Evolutionary conservation across 108 stramenopile species (phyloP), one percentile per base, ranked within the genome.

Genomic region (Pseudonitzschia multiseries): DNA sequence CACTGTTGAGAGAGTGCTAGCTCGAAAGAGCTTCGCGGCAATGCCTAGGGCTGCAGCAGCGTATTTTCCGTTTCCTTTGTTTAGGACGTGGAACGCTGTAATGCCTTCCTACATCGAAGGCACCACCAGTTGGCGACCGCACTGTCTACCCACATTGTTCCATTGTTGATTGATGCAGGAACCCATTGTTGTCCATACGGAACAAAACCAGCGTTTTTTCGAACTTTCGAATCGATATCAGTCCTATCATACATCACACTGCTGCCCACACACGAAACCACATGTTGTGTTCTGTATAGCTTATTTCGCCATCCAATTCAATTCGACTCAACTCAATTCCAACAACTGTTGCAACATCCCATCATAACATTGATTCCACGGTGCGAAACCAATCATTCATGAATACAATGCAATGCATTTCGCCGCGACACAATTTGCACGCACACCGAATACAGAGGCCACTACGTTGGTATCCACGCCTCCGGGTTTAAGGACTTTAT

Each of bases 401-500:
- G 17, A 48, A 48, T 48, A 10, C 46, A 48, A 48, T 48, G 46
- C 46, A 48, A 48, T 48, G 14, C 46, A 48, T 48, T 48, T 14
- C 13, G 4, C 14, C 18, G 13, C 46, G 18, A 48, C 18, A 3
- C 46, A 48, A 18, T 14, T 10, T 18, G 12, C 46, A 10, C 13
- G 29, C 33, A 52, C 29, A 53, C 29, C 33, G 22, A 57, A 42
- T 62, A 33, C 78, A 97, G 94, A 89, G 99, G 98, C 31, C 97
- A 98, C 83, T 99, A 99, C 75, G 98, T 97, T 42, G 98, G 97
- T 63, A 97, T 99, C 73, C 98, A 99, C 70, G 96, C 97, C 13
- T 96, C 96, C 22, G 97, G 97, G 28, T 99, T 99, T 86, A 93
- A 96, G 76, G 99, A 99, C 79, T 99, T 99, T 65, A 83, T 99